phyloP scores from a whole-genome alignment of 2,329 filamentous ascomycete species.

The Eutypella sp. region DNA sequence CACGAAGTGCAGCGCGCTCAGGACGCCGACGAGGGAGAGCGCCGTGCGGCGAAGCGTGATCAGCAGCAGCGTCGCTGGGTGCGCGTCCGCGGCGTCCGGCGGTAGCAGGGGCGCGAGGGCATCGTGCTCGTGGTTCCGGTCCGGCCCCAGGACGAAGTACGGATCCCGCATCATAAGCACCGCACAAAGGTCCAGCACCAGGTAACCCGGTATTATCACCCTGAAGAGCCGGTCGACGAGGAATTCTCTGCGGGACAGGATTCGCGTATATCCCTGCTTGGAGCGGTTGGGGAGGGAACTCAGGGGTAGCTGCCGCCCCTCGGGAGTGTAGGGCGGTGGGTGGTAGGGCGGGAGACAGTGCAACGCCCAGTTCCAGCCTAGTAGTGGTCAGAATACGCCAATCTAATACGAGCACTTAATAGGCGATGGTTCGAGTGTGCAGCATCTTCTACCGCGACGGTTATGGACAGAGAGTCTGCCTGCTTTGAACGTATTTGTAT shows the following conservation, averaged over 20 bases:
- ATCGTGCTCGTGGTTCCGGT: slow-evolving; percentile 2
- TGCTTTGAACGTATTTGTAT: too few relatives aligned
- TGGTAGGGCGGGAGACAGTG: slow-evolving; percentile 38
- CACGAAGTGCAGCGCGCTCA: slow-evolving; percentile 55
- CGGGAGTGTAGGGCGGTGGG: slow-evolving; percentile 32
- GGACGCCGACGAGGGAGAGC: slow-evolving; percentile 51
- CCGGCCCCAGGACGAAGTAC: slow-evolving; percentile 61
- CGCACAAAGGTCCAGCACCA: slow-evolving; percentile 66
- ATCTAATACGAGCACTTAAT: background rate
- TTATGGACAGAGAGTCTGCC: too few relatives aligned
- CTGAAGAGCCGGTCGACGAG: slow-evolving; percentile 38
- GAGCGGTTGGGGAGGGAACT: slow-evolving; percentile 37
- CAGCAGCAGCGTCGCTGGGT: slow-evolving; percentile 35
- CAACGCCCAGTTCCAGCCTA: slow-evolving; percentile 56
- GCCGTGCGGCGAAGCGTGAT: slow-evolving; percentile 52
- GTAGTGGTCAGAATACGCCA: background rate
- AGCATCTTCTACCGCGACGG: background rate
- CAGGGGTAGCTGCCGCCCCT: slow-evolving; percentile 31
- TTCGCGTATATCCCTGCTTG: slow-evolving; percentile 41
- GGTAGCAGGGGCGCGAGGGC: too few relatives aligned
- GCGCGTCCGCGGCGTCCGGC: too few relatives aligned
- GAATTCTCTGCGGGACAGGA: slow-evolving; percentile 38
- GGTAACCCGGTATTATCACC: slow-evolving; percentile 50
- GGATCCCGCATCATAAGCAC: slow-evolving; percentile 68
- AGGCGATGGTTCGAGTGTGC: background rate